phyloP scores from a whole-genome alignment of 2,329 filamentous ascomycete genomes.

The Cercospora canescens region DNA sequence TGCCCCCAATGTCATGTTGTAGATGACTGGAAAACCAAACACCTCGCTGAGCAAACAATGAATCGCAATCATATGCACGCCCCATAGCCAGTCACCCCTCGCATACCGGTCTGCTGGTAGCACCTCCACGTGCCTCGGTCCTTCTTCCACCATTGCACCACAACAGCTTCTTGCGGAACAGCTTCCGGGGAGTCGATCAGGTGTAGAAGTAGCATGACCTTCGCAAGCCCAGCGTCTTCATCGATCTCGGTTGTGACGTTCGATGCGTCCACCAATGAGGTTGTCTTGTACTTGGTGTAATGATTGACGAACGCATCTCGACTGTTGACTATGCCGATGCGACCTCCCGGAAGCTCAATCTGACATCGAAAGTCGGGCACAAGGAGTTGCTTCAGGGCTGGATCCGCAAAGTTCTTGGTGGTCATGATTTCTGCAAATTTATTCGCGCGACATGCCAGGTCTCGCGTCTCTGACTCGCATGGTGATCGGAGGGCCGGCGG shows the following conservation, averaged over 20 bases:
- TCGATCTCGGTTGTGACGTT: conserved; percentile 15
- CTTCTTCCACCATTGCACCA: conserved; percentile 15
- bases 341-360: conserved; percentile 2
- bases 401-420: conserved; percentile 1
- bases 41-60: not conserved
- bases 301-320: conserved; percentile 8
- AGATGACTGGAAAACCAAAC: not conserved
- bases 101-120: conserved; percentile 17
- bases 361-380: conserved; percentile 13
- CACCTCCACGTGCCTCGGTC: conserved; percentile 18
- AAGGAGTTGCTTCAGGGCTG: conserved; percentile 1
- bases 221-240: conserved; percentile 14
- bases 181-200: not conserved
- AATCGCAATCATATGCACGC: conserved; percentile 6
- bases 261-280: conserved; percentile 3
- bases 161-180: conserved; percentile 10
- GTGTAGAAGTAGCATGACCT: conserved; percentile 16
- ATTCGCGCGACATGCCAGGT: conserved; percentile 6
- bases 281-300: not conserved
- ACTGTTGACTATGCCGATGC: not conserved
- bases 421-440: conserved; percentile 9
- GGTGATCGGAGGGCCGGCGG: not conserved
- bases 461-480: not conserved
- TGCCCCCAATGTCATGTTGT: not conserved
- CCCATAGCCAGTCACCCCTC: conserved; percentile 13